Conservation (phyloP, 2,329 filamentous ascomycete species). For the Beauveria rudraprayagi region DNA sequence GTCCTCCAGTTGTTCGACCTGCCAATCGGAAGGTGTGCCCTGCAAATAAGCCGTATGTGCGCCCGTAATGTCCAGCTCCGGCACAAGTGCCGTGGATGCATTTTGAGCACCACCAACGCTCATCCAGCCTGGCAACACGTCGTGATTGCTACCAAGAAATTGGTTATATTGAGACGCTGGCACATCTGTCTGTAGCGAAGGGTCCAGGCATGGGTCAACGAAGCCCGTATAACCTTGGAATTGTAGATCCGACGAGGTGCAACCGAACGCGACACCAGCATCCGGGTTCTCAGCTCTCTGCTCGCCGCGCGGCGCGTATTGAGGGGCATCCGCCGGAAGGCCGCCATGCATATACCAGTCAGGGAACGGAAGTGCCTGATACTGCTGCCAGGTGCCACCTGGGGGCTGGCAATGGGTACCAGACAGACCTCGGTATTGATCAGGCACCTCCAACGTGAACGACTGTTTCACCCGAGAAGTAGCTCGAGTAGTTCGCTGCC, state of each 20-base stretch:
- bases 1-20: constrained; percentile 26
- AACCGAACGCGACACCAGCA: background rate
- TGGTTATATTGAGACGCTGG: background rate
- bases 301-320: background rate
- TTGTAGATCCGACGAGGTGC: background rate
- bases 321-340: background rate
- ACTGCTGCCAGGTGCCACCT: background rate
- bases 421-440: background rate
- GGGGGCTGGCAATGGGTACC: background rate
- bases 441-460: background rate
- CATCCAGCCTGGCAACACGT: background rate
- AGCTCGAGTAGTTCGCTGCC: background rate
- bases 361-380: background rate
- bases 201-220: constrained; percentile 2
- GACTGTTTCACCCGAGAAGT: background rate
- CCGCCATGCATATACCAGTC: background rate
- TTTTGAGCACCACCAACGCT: background rate
- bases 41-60: constrained; percentile 24
- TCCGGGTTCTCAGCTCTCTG: background rate
- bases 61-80: constrained; percentile 12
- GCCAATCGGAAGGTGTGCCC: constrained; percentile 27
- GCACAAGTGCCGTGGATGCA: constrained; percentile 5
- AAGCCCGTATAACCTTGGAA: background rate
- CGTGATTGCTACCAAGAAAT: background rate
- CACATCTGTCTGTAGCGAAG: background rate